phyloP scores from a whole-genome alignment of 331 rosid species.

The Pyracantha coccinea region DNA sequence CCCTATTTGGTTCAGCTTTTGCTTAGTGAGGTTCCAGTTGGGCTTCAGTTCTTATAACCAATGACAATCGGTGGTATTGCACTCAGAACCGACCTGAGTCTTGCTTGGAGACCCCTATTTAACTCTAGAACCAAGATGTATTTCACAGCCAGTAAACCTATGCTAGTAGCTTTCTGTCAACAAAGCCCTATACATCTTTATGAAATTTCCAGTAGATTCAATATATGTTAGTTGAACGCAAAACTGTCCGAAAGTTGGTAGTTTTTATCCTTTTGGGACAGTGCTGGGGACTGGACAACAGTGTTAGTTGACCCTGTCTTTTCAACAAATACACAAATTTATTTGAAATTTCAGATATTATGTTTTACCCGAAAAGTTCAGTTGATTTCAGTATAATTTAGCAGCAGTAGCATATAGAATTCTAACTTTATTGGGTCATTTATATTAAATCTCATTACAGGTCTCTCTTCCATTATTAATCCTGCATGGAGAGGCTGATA shows the following conservation, averaged over 20 bases:
- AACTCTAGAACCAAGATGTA: no score
- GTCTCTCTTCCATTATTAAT: constrained; percentile 71
- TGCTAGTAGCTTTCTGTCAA: background rate
- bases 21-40: background rate
- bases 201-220: background rate
- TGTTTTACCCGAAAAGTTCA: background rate
- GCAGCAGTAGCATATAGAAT: background rate
- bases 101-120: background rate
- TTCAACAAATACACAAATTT: background rate
- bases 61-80: background rate
- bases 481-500: constrained; percentile 86
- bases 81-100: background rate
- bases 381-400: background rate
- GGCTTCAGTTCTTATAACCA: background rate
- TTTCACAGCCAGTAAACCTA: background rate
- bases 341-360: background rate
- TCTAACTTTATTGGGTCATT: background rate
- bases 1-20: background rate
- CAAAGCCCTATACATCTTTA: background rate
- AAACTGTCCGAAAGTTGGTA: no score
- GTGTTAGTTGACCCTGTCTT: background rate
- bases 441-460: constrained; percentile 22
- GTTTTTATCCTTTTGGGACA: no score
- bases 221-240: background rate
- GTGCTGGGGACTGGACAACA: no score